A percentile compares a stretch with the other conserved stretches of the same genome.
Conservation (phyloP, 345 rosid species). For the Rhodamnia argentea region DNA sequence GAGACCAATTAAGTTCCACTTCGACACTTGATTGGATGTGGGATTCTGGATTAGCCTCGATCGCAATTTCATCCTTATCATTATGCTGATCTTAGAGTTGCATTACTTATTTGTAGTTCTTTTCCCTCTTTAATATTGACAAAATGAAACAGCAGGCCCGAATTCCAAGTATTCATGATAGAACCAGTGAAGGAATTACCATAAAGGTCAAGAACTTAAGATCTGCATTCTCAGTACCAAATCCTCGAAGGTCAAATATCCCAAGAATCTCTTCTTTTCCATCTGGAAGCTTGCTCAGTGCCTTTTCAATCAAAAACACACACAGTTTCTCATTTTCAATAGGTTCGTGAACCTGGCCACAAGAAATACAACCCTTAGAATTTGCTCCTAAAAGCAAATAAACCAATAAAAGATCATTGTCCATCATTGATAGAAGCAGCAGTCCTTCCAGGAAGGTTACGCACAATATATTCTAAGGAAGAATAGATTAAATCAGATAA, state of each 20-base stretch:
- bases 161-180: not conserved
- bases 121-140: not conserved
- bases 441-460: not conserved
- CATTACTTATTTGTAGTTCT: not conserved
- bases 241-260: conserved; percentile 71
- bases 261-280: conserved; percentile 72
- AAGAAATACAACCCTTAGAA: not conserved
- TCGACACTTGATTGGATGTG: not conserved
- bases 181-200: conserved; percentile 26
- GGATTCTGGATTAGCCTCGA: not conserved
- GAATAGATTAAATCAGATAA: not conserved
- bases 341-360: conserved; percentile 53
- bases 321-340: conserved; percentile 74
- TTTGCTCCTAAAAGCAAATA: not conserved
- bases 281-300: conserved; percentile 57
- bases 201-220: conserved; percentile 61
- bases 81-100: not conserved
- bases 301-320: conserved; percentile 62
- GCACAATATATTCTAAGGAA: not conserved
- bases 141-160: not conserved
- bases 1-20: not conserved
- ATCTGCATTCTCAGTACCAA: conserved; percentile 58
- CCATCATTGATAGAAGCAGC: not conserved
- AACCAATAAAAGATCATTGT: not conserved
- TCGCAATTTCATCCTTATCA: not conserved